phyloP scores from a whole-genome alignment of 768 basidiomycete genomes.

The Cyclocybe aegerita region DNA sequence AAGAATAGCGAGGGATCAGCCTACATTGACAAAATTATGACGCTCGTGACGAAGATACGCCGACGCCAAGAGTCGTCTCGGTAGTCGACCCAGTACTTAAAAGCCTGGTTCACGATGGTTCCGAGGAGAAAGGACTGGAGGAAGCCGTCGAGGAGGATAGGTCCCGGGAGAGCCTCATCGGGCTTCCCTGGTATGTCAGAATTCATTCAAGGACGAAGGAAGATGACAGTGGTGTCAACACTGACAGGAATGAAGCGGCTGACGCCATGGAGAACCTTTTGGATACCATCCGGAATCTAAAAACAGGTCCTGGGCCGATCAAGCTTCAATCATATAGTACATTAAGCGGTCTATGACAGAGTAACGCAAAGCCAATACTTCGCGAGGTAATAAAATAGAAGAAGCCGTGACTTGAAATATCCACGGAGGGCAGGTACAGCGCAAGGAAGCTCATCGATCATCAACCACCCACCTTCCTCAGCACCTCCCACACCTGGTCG shows the following conservation, averaged over 20 bases:
- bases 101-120: conserved; percentile 37
- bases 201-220: conserved; percentile 10
- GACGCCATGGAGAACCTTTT: no score
- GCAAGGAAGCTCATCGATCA: background rate
- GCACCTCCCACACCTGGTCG: conserved; percentile 44
- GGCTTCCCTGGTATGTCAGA: conserved; percentile 27
- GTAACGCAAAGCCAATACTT: no score
- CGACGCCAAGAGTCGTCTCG: conserved; percentile 44
- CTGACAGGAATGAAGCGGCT: background rate
- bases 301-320: no score
- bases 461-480: conserved; percentile 23
- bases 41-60: conserved; percentile 36
- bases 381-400: background rate
- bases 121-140: conserved; percentile 49
- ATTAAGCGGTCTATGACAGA: no score
- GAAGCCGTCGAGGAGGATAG: conserved; percentile 44
- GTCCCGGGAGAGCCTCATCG: conserved; percentile 29
- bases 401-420: background rate
- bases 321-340: no score
- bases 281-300: no score
- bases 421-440: background rate
- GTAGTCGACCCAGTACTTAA: conserved; percentile 40
- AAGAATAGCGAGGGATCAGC: background rate
- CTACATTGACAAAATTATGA: conserved; percentile 43
- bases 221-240: background rate